Evolutionary conservation across 2,329 filamentous ascomycete genomes (phyloP).

Genomic region (Phyllosticta capitalensis): DNA sequence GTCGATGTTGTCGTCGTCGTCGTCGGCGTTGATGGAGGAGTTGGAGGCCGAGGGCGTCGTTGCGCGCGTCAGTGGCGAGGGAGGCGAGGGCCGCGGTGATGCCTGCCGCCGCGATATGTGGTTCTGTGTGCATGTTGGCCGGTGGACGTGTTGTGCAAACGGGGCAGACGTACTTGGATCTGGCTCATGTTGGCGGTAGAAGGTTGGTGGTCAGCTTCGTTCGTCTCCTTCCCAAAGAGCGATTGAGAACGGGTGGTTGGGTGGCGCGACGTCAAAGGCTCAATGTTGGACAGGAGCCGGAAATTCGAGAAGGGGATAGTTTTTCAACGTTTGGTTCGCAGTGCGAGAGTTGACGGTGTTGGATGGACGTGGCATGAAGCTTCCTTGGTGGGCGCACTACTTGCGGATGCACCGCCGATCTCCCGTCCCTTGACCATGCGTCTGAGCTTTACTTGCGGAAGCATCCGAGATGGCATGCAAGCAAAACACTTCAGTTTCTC

Average conservation of each 20-base stretch:
- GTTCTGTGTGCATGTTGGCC: not conserved
- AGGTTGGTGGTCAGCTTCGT: not conserved
- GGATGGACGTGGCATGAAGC: not conserved
- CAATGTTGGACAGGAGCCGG: not conserved
- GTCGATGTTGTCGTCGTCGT: not conserved
- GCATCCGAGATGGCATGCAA: not conserved
- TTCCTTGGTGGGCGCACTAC: not conserved
- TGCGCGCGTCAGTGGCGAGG: not conserved
- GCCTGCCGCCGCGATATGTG: not conserved
- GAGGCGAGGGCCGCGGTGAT: not conserved
- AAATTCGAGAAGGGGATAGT: not conserved
- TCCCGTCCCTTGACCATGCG: not conserved
- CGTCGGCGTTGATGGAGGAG: not conserved
- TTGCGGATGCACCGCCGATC: constrained; percentile 7
- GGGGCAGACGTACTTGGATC: not conserved
- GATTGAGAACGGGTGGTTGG: no score
- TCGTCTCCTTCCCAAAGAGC: no score
- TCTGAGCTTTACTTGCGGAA: not conserved
- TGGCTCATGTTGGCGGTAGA: constrained; percentile 8
- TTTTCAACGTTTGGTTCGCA: no score
- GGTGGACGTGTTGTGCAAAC: not conserved
- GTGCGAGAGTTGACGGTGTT: no score
- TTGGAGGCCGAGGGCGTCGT: not conserved
- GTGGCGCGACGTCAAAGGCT: not conserved
- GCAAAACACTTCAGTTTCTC: not conserved